Conservation (phyloP, 163 green algal genomes). For the Trebouxia gelatinosa region DNA sequence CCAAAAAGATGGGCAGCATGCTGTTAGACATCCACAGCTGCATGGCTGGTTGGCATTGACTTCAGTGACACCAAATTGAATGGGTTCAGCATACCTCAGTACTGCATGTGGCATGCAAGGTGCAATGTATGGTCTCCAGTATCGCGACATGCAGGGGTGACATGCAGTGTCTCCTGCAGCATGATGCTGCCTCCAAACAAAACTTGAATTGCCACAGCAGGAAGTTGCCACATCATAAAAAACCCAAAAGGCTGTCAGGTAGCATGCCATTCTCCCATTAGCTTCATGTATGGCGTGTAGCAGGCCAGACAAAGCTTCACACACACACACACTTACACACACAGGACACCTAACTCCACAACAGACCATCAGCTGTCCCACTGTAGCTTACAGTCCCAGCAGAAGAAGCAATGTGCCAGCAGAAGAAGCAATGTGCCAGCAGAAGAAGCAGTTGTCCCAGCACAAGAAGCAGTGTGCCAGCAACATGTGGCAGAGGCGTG, state of each 20-base stretch:
- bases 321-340: not conserved
- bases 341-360: no score
- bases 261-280: not conserved
- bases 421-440: no score
- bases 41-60: not conserved
- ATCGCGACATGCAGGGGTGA: no score
- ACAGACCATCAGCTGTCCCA: no score
- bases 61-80: not conserved
- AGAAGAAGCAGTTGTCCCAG: no score
- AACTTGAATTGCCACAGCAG: not conserved
- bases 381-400: no score
- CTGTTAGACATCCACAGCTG: not conserved
- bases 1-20: not conserved
- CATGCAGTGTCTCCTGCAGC: not conserved
- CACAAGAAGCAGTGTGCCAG: no score
- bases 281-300: not conserved
- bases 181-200: not conserved
- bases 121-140: not conserved
- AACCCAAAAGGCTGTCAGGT: not conserved
- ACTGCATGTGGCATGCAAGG: not conserved
- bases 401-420: no score
- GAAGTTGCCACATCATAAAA: not conserved
- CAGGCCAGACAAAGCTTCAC: no score
- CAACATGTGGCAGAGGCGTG: no score
- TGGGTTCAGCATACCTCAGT: not conserved